phyloP scores from a whole-genome alignment of 345 rosid genomes.

The Acer negundo region DNA sequence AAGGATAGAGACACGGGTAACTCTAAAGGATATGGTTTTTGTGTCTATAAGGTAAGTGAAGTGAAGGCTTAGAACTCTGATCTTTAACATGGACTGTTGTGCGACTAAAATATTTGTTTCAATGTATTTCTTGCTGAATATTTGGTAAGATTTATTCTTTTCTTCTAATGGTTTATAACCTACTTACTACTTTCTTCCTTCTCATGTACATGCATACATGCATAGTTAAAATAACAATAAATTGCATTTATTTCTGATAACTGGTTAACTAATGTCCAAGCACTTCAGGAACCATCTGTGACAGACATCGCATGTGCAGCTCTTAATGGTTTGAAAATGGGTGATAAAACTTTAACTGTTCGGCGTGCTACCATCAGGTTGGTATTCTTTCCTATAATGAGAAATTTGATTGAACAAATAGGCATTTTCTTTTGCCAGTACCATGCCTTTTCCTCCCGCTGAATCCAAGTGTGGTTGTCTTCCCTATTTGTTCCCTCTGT shows the following conservation, averaged over 20 bases:
- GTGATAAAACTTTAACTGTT: conserved; percentile 38
- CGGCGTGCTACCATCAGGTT: conserved; percentile 37
- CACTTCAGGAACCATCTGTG: conserved; percentile 30
- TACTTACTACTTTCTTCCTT: background rate
- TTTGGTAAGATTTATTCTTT: background rate
- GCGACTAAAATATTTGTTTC: background rate
- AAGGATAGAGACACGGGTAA: conserved; percentile 39
- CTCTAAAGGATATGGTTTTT: conserved; percentile 35
- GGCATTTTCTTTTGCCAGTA: no score
- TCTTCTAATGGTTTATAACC: background rate
- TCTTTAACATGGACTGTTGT: background rate
- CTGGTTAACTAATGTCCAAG: conserved; percentile 8
- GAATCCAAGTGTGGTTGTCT: background rate
- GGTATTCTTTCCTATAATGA: background rate
- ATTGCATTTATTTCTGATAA: background rate
- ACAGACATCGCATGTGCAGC: conserved; percentile 41
- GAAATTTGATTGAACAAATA: conserved; percentile 1
- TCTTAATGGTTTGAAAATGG: conserved; percentile 42
- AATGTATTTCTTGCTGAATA: conserved; percentile 1
- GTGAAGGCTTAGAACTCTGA: background rate
- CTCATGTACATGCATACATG: background rate
- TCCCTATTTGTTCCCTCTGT: background rate
- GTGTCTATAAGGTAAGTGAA: conserved; percentile 30
- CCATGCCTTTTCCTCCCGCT: background rate
- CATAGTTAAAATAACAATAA: background rate